phyloP scores from a whole-genome alignment of 2,329 filamentous ascomycete genomes.

The Stylonectria norvegica region DNA sequence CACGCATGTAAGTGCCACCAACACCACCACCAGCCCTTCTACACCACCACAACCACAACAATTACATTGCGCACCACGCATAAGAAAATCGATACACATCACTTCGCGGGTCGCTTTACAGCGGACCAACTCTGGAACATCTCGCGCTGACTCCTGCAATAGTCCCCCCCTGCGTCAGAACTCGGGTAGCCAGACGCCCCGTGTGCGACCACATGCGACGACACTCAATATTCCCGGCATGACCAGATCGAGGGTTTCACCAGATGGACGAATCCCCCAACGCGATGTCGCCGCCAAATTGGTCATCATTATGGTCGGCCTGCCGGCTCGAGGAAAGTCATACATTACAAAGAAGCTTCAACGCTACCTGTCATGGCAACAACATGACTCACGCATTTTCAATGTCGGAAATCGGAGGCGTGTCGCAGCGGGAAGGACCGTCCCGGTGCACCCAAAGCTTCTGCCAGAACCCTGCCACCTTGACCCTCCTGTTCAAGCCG shows the following conservation, averaged over 20 bases:
- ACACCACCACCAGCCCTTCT: slow-evolving; percentile 6
- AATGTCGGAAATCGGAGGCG: slow-evolving; percentile 92
- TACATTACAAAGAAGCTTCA: slow-evolving; percentile 99
- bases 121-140: too few species aligned
- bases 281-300: slow-evolving; percentile 94
- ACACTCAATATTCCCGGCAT: slow-evolving; percentile 96
- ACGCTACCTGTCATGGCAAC: slow-evolving; percentile 93
- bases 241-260: slow-evolving; percentile 91
- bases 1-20: slow-evolving; percentile 50
- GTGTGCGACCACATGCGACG: slow-evolving; percentile 78
- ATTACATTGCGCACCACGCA: slow-evolving; percentile 15
- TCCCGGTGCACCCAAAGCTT: slow-evolving; percentile 33
- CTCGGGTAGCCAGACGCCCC: slow-evolving; percentile 73
- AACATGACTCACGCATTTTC: slow-evolving; percentile 94
- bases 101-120: too few species aligned
- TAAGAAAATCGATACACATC: slow-evolving; percentile 21
- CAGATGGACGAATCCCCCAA: slow-evolving; percentile 89
- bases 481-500: slow-evolving; percentile 49
- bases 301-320: slow-evolving; percentile 96
- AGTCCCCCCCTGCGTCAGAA: slow-evolving; percentile 69
- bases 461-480: slow-evolving; percentile 35
- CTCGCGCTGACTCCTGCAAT: slow-evolving; percentile 23
- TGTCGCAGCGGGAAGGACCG: slow-evolving; percentile 63
- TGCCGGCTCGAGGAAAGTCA: slow-evolving; percentile 93
- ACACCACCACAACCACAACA: slow-evolving; percentile 6